These are phyloP conservation scores for Aspergillus carbonarius DNA, from an alignment of 2,329 filamentous ascomycete genomes.

Conservation along the genomic window DNA sequence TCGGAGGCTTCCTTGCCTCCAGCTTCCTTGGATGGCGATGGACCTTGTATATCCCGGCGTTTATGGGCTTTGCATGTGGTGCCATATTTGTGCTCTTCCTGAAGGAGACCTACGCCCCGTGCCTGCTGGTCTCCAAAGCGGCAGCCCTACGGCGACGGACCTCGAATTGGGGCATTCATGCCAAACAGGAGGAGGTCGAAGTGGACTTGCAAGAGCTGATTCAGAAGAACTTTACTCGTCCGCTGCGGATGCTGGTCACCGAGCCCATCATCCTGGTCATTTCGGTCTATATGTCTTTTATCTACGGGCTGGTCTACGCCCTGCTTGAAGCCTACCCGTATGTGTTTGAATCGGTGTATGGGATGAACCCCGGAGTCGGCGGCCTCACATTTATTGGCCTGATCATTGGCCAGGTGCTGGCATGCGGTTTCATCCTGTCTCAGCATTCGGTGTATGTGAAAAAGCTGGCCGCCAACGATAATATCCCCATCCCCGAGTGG, in stretches of 20 bases:
- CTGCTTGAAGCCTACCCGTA: slow-evolving; percentile 38
- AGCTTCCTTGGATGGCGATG: slow-evolving; percentile 51
- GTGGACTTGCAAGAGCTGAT: slow-evolving; percentile 48
- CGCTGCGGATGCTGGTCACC: slow-evolving; percentile 35
- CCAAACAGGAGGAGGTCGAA: slow-evolving; percentile 51
- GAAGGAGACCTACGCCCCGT: slow-evolving; percentile 54
- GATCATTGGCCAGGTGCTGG: slow-evolving; percentile 69
- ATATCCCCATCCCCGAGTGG: slow-evolving; percentile 57
- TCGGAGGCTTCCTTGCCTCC: slow-evolving; percentile 55
- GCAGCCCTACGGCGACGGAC: slow-evolving; percentile 50
- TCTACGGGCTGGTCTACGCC: slow-evolving; percentile 26
- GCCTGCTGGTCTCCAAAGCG: slow-evolving; percentile 54
- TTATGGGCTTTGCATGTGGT: slow-evolving; percentile 51
- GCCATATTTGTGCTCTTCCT: slow-evolving; percentile 39
- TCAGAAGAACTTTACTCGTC: slow-evolving; percentile 47
- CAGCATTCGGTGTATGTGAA: slow-evolving; percentile 67
- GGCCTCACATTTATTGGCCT: slow-evolving; percentile 85
- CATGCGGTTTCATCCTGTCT: slow-evolving; percentile 63
- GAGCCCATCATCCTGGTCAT: slow-evolving; percentile 40
- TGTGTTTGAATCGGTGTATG: slow-evolving; percentile 55
- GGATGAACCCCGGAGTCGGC: slow-evolving; percentile 66
- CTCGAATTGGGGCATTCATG: slow-evolving; percentile 57
- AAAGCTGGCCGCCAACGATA: slow-evolving; percentile 66
- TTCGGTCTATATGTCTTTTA: slow-evolving; percentile 35
- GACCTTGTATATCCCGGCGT: slow-evolving; percentile 48